Conservation (phyloP, 495 filamentous ascomycete genomes). For the Hypoxylon fragiforme region DNA sequence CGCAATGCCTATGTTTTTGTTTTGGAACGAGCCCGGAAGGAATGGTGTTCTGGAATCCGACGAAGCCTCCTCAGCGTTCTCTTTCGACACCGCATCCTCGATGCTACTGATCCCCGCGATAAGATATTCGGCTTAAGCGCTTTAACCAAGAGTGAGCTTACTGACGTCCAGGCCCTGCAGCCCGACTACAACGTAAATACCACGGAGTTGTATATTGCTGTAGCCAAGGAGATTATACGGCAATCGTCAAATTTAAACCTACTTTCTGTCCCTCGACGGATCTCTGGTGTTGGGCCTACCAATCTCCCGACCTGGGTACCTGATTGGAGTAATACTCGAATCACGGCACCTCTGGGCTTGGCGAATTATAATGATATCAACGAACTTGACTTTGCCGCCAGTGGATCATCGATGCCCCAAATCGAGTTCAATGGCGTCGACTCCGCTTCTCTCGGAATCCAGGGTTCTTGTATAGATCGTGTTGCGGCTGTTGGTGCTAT, state of each 20-base stretch:
- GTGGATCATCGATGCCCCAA: constrained; percentile 13
- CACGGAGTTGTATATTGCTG: constrained; percentile 19
- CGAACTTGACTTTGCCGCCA: constrained; percentile 19
- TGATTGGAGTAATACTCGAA: constrained; percentile 26
- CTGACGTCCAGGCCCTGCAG: constrained; percentile 2
- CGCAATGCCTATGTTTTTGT: constrained; percentile 27
- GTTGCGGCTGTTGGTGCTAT: constrained; percentile 21
- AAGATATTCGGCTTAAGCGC: constrained; percentile 27
- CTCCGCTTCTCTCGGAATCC: constrained; percentile 10
- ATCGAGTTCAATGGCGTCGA: constrained; percentile 1
- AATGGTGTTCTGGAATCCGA: constrained; percentile 12
- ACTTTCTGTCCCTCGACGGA: constrained; percentile 23
- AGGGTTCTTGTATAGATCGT: constrained; percentile 17
- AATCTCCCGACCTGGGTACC: constrained; percentile 26
- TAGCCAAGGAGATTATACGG: constrained; percentile 17
- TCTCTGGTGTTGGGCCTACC: constrained; percentile 8
- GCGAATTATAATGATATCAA: constrained; percentile 30
- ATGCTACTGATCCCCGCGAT: constrained; percentile 25
- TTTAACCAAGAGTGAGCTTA: constrained; percentile 16
- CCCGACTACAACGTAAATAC: constrained; percentile 20
- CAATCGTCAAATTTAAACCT: constrained; percentile 20
- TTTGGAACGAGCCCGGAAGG: constrained; percentile 22
- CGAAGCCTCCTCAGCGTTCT: constrained; percentile 22
- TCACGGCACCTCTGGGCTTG: constrained; percentile 24
- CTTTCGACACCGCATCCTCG: constrained; percentile 28